Percentiles rank a stretch among this genome's conserved stretches.
phyloP scores from a whole-genome alignment of 2,329 filamentous ascomycete species.

The Harringtonia lauricola region DNA sequence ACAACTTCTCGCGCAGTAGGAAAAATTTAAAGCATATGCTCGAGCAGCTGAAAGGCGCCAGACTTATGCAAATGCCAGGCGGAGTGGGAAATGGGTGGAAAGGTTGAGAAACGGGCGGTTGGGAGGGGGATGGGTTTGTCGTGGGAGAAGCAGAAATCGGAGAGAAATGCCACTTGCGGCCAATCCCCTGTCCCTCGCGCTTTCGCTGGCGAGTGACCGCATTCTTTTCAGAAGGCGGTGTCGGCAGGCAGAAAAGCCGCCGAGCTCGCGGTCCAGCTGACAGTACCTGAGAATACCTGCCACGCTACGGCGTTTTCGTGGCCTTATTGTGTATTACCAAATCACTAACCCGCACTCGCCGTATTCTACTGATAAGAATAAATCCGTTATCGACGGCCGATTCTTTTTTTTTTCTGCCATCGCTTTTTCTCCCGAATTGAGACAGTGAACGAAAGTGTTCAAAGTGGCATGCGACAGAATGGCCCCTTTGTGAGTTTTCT shows the following conservation, averaged over 20 bases:
- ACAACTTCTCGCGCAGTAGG: no score
- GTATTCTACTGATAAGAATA: neutral
- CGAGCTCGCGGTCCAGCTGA: neutral
- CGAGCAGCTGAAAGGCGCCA: neutral
- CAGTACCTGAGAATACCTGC: neutral
- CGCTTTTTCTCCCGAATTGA: neutral
- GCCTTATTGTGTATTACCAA: no score
- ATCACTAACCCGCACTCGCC: no score
- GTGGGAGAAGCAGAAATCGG: constrained; percentile 7
- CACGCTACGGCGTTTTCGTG: no score
- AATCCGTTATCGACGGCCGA: neutral
- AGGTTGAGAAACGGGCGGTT: neutral
- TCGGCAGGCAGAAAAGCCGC: neutral
- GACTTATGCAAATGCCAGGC: neutral
- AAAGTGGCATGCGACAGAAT: neutral
- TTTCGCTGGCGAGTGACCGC: constrained; percentile 2
- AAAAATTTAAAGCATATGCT: no score
- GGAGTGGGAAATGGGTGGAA: neutral
- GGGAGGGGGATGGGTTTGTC: neutral
- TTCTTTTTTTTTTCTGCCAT: neutral
- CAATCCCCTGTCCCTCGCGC: constrained; percentile 1
- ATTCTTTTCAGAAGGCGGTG: constrained; percentile 1
- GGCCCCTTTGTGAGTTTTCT: constrained; percentile 1
- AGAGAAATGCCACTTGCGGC: constrained; percentile 10
- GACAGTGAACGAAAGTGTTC: neutral